Evolutionary conservation across 2,329 filamentous ascomycete species (phyloP).

Genomic region (Penicillium palitans): DNA sequence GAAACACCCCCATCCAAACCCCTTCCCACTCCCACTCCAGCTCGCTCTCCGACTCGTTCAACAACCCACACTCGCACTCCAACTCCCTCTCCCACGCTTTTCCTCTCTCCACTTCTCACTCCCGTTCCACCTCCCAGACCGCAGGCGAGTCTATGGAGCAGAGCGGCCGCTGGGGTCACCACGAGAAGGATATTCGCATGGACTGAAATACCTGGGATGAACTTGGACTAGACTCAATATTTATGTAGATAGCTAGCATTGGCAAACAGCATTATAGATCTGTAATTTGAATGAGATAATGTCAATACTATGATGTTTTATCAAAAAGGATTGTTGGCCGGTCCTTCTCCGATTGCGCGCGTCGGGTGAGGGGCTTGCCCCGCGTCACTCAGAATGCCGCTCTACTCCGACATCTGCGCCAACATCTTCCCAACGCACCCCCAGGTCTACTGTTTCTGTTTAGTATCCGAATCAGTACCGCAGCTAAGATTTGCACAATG

Average conservation of each 20-base stretch:
- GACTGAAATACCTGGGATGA: conserved; percentile 22
- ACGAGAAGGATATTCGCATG: conserved; percentile 44
- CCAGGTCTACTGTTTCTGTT: background rate
- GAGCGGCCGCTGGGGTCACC: conserved; percentile 29
- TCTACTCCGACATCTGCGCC: background rate
- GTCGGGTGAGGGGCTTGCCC: conserved; percentile 9
- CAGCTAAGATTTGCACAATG: conserved; percentile 26
- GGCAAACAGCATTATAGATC: conserved; percentile 17
- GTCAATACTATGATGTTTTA: conserved; percentile 3
- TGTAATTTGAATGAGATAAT: conserved; percentile 22
- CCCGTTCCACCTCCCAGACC: conserved; percentile 24
- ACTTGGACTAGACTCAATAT: conserved; percentile 10
- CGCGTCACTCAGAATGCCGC: background rate
- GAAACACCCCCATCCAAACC: background rate
- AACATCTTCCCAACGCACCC: background rate
- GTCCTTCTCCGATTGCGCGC: background rate
- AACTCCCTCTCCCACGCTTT: background rate
- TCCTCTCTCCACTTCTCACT: background rate
- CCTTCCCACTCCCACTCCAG: conserved; percentile 19
- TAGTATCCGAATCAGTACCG: background rate
- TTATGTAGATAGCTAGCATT: conserved; percentile 24
- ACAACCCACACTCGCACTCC: background rate
- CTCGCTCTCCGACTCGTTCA: conserved; percentile 12
- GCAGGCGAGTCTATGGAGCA: conserved; percentile 26
- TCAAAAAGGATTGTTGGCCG: background rate